Evolutionary conservation across 2,329 filamentous ascomycete genomes (phyloP), one percentile per base, ranked within the genome.

Genomic region (Alternaria gaisen): DNA sequence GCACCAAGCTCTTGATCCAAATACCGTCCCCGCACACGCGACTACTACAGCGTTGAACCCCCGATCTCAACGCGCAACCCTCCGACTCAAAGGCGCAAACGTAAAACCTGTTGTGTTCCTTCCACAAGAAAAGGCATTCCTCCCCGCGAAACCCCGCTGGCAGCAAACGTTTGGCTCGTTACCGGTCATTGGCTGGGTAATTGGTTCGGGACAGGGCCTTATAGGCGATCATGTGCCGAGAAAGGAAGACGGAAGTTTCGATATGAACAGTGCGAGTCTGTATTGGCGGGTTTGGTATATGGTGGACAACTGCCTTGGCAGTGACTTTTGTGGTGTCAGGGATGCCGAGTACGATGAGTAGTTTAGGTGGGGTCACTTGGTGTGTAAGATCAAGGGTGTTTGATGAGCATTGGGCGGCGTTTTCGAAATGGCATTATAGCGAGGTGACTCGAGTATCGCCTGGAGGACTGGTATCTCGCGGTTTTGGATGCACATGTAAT

Each of bases 211-310:
- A 8, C 80, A 82, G 20, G 80, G 84, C 70, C 88, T 94, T 77
- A 93, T 94, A 71, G 91, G 91, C 6, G 88, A 88, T 72, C 86
- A 90, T 74, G 88, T 94, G 40, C 92, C 92, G 8, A 84, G 90
- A 42, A 90, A 85, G 54, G 90, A 93, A 54, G 83, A 85, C 43
- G 92, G 91, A 58, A 88, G 88, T 42, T 94, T 97, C 69, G 94
- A 97, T 77, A 91, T 89, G 83, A 86, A 87, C 42, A 83, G 81
- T 46, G 87, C 87, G 7, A 86, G 84, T 64, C 69, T 84, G 56
- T 90, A 89, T 67, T 90, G 87, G 87, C 78, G 82, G 24, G 80
- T 87, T 59, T 89, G 86, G 82, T 85, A 84, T 61, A 83, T 80
- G 76, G 70, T 89, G 16, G 87, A 90, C 69, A 75, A 71, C 20